Conservation (phyloP, 1,284 basidiomycete genomes). For the Takashimella koratensis region DNA sequence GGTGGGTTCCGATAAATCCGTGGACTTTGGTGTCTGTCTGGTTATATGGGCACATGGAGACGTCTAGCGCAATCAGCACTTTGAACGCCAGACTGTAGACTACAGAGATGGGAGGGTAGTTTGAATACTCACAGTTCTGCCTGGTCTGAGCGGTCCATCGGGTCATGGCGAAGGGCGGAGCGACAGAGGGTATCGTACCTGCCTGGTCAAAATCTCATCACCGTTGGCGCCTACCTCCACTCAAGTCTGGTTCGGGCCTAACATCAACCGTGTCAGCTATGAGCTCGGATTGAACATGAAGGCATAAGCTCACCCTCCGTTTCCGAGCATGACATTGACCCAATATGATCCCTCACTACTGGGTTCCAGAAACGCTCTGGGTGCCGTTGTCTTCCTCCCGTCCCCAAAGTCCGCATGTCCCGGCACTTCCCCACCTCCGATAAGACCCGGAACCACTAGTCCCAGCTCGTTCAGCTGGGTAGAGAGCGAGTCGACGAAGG, state of each 20-base stretch:
- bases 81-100: too few species aligned
- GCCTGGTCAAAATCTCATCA: constrained; percentile 29
- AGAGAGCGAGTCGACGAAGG: not conserved
- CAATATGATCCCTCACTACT: constrained; percentile 22
- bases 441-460: not conserved
- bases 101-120: not conserved
- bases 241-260: constrained; percentile 35
- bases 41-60: constrained; percentile 74
- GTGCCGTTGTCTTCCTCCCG: constrained; percentile 20
- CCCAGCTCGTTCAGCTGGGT: not conserved
- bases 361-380: constrained; percentile 20
- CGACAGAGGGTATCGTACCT: constrained; percentile 54
- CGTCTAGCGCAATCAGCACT: too few species aligned
- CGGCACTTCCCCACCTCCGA: too few species aligned
- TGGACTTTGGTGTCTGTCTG: constrained; percentile 61
- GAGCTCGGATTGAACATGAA: not conserved
- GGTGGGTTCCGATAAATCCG: constrained; percentile 67
- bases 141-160: constrained; percentile 57
- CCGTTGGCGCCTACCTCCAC: constrained; percentile 19
- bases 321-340: constrained; percentile 40
- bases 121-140: constrained; percentile 29
- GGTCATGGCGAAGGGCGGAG: constrained; percentile 77
- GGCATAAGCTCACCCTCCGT: constrained; percentile 35
- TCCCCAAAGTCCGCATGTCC: constrained; percentile 40
- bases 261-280: not conserved